Conservation (phyloP, 768 basidiomycete species). For the Trametes meyenii region DNA sequence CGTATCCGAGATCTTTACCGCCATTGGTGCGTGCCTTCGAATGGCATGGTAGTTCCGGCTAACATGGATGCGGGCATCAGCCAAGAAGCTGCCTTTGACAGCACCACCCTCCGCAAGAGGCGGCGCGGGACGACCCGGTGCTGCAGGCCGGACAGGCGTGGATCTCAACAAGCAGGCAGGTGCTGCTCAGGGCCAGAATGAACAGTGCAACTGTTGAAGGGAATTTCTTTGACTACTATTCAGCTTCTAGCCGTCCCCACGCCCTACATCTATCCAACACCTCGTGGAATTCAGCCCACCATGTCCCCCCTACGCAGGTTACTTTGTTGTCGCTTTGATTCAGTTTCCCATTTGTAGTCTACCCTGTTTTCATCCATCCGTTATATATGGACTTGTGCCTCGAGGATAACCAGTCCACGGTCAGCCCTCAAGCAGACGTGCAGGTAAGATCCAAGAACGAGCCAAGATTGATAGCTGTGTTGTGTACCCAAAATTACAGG, state of each 20-base stretch:
- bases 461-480: neutral
- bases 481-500: slow-evolving; percentile 6
- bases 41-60: too few relatives aligned
- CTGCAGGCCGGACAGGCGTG: slow-evolving; percentile 62
- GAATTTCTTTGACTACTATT: neutral
- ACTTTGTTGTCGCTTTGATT: slow-evolving; percentile 45
- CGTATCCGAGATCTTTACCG: slow-evolving; percentile 82
- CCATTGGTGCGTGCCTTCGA: slow-evolving; percentile 65
- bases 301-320: slow-evolving; percentile 32
- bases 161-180: slow-evolving; percentile 75
- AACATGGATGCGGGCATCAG: slow-evolving; percentile 39
- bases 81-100: slow-evolving; percentile 87
- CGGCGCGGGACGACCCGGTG: slow-evolving; percentile 52
- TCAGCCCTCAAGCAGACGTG: neutral
- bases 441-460: neutral
- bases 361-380: slow-evolving; percentile 11
- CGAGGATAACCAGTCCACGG: neutral
- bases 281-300: neutral
- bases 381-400: slow-evolving; percentile 26
- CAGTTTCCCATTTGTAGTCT: slow-evolving; percentile 29
- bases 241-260: too few relatives aligned
- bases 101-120: slow-evolving; percentile 68
- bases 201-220: slow-evolving; percentile 76
- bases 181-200: slow-evolving; percentile 54
- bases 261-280: neutral